Evolutionary conservation across 176 grass and related monocot genomes (phyloP), one percentile per base, ranked within the genome.

Genomic region (Rhipidocladum racemiflorum): DNA sequence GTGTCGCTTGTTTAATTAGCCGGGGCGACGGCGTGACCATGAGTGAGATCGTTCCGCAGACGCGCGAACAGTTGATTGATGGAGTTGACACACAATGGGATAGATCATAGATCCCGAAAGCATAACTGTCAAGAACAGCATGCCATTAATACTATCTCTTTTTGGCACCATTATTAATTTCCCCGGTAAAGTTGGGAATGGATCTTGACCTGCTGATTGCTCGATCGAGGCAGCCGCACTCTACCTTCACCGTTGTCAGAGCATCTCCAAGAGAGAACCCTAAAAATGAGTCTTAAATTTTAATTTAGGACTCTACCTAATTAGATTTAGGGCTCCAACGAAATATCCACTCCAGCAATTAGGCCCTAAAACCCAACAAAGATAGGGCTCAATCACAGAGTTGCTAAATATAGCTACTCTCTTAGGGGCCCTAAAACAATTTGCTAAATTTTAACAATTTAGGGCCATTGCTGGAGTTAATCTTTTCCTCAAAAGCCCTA

Each of bases 121-220:
- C 61, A 57, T 39, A 34, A 29, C 57, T 57, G 80, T 65, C 86
- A 72, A 23, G n/a, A 75, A 61, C 72, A 82, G 53, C 49, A 0
- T 17, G 21, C 38, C 6, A 68, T 75, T 49, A 25, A 18, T 25
- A 4, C 20, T 12, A 0, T 2, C 23, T 12, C 34, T 20, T n/a
- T 24, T 38, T 28, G 61, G 18, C 38, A 32, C 44, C 32, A 25
- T 15, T 70, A 55, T 30, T 28, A n/a, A 70, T 46, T 67, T 67
- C 32, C 23, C 42, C 34, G 64, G 38, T 9, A 3, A 43, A 14
- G 27, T 27, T 14, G 57, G 57, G 57, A 27, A 13, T 2, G 25
- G 23, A 59, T 59, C 23, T 59, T 15, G 25, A 61, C 4, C 25
- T 28, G 25, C 27, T 15, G 59, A 29, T 28, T 15, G 12, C 25